Conservation (phyloP, 495 filamentous ascomycete species). For the Xylaria telfairii region DNA sequence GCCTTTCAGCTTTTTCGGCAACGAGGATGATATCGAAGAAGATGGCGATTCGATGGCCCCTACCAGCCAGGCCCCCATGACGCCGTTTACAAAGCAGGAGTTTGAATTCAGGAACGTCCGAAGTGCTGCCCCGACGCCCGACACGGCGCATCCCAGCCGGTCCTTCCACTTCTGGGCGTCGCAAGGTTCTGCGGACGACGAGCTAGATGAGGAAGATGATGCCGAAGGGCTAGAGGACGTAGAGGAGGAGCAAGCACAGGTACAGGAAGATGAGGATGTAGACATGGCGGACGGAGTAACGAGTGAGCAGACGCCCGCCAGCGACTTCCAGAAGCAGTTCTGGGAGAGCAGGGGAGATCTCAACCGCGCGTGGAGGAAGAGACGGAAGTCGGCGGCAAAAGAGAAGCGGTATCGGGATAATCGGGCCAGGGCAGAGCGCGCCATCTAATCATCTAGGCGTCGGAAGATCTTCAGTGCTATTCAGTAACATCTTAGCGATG, state of each 20-base stretch:
- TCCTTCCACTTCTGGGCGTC: constrained; percentile 59
- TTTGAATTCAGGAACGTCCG: constrained; percentile 73
- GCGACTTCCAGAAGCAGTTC: constrained; percentile 87
- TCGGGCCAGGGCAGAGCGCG: constrained; percentile 60
- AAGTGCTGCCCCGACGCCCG: constrained; percentile 92
- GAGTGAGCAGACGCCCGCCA: constrained; percentile 37
- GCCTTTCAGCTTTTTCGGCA: constrained; percentile 59
- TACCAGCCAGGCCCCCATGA: constrained; percentile 64
- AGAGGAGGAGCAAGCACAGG: constrained; percentile 37
- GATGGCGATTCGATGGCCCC: constrained; percentile 28
- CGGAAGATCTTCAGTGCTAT: not conserved
- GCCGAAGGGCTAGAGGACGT: constrained; percentile 33
- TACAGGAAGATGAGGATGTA: constrained; percentile 44
- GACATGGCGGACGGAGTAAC: constrained; percentile 34
- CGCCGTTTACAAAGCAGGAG: constrained; percentile 80
- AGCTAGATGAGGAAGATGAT: constrained; percentile 48
- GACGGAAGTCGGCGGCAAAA: constrained; percentile 80
- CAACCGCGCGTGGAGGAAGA: constrained; percentile 89
- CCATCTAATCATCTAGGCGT: constrained; percentile 36
- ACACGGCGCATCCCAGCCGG: constrained; percentile 78
- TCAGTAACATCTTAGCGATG: not conserved
- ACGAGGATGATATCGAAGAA: constrained; percentile 53
- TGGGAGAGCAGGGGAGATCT: constrained; percentile 89
- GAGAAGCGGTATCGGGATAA: constrained; percentile 88
- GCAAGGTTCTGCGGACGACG: constrained; percentile 41